phyloP scores from a whole-genome alignment of 164 flowering plant species.

The Warburgia ugandensis region DNA sequence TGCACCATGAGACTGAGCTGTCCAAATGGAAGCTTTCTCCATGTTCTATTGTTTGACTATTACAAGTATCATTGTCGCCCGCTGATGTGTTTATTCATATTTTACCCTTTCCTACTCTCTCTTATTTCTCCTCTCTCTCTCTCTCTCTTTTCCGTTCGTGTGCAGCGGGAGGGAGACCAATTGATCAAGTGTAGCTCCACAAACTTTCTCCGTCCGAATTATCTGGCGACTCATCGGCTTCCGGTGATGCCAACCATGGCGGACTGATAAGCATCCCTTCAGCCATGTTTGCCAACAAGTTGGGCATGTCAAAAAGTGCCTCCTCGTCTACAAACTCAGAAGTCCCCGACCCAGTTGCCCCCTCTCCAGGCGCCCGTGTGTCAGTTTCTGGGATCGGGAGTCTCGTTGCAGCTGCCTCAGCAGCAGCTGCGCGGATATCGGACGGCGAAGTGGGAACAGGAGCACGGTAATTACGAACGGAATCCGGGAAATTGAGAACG shows the following conservation, averaged over 20 bases:
- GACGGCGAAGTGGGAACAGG: slow-evolving; percentile 42
- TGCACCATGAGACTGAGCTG: too few relatives aligned
- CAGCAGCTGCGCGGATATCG: slow-evolving; percentile 61
- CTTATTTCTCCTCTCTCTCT: too few relatives aligned
- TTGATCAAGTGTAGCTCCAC: slow-evolving; percentile 31
- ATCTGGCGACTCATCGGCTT: slow-evolving; percentile 22
- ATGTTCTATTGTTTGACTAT: neutral
- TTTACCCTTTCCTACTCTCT: too few relatives aligned
- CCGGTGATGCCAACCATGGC: slow-evolving; percentile 33
- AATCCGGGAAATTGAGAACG: slow-evolving; percentile 19
- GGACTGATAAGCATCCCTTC: slow-evolving; percentile 61
- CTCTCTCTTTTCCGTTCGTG: too few relatives aligned
- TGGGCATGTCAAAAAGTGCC: slow-evolving; percentile 50
- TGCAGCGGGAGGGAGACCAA: neutral
- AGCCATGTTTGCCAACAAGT: slow-evolving; percentile 47
- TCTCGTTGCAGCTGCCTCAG: slow-evolving; percentile 36
- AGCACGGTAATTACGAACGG: slow-evolving; percentile 22
- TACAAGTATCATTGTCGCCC: neutral
- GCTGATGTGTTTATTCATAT: too few relatives aligned
- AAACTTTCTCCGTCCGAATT: slow-evolving; percentile 26
- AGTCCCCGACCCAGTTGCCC: neutral
- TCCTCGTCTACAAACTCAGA: slow-evolving; percentile 47
- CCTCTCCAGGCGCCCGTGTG: neutral
- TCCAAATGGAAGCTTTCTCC: neutral
- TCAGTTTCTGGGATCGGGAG: neutral